phyloP scores from a whole-genome alignment of 441 rosid species.

The Populus hybrid region DNA sequence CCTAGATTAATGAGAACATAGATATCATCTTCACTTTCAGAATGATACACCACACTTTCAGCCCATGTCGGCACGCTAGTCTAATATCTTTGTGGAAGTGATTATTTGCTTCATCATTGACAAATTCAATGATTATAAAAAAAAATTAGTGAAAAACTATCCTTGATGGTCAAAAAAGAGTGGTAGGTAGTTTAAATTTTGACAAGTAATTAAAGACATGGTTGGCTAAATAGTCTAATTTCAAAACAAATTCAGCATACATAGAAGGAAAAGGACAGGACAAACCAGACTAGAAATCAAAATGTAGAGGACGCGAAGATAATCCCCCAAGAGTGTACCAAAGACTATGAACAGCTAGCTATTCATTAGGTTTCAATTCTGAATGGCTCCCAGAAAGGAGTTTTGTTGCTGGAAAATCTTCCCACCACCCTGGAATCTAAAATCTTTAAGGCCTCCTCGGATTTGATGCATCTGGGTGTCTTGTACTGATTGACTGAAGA shows the following conservation, averaged over 20 bases:
- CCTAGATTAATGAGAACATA: background rate
- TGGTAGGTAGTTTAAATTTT: background rate
- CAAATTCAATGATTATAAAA: background rate
- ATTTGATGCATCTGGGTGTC: conserved; percentile 83
- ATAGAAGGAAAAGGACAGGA: background rate
- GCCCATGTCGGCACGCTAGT: background rate
- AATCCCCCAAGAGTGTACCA: background rate
- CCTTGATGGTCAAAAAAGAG: background rate
- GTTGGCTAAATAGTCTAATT: background rate
- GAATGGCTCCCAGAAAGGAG: conserved; percentile 73
- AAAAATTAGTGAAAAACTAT: background rate
- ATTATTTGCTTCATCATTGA: background rate
- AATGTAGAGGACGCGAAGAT: conserved; percentile 10
- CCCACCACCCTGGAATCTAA: conserved; percentile 64
- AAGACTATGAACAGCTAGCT: background rate
- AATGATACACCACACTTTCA: background rate
- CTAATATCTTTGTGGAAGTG: background rate
- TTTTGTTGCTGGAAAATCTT: conserved; percentile 57
- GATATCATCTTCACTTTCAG: background rate
- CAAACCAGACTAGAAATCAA: conserved; percentile 1
- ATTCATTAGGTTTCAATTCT: conserved; percentile 27
- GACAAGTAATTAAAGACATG: background rate
- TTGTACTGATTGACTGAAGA: conserved; percentile 91
- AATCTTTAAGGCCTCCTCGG: conserved; percentile 51
- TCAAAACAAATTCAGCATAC: background rate